phyloP scores from a whole-genome alignment of 371 early-diverging fungal species.

The Rhizopus sp. region DNA sequence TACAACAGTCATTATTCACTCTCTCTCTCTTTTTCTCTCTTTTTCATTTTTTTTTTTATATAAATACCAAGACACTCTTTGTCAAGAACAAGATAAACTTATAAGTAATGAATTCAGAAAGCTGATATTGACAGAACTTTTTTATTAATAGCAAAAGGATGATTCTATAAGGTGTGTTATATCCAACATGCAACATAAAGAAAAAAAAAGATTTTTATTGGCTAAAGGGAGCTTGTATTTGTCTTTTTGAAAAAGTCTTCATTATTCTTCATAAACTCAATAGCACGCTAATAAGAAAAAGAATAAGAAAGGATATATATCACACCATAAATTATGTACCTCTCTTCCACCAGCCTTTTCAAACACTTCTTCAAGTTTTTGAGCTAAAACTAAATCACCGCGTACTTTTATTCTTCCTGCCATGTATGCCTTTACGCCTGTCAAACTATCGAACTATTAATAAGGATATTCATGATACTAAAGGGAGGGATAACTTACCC shows the following conservation, averaged over 20 bases:
- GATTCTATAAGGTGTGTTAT: constrained; percentile 21
- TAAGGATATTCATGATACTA: neutral
- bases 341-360: constrained; percentile 45
- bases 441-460: constrained; percentile 25
- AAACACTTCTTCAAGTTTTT: constrained; percentile 44
- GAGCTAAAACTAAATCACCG: constrained; percentile 44
- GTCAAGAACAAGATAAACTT: constrained; percentile 15
- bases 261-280: constrained; percentile 3
- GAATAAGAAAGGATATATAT: neutral
- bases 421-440: constrained; percentile 47
- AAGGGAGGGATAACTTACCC: constrained; percentile 26
- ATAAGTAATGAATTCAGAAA: constrained; percentile 6
- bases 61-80: constrained; percentile 23
- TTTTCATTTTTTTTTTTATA: constrained; percentile 9
- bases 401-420: constrained; percentile 40
- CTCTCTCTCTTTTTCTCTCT: neutral
- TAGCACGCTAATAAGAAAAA: constrained; percentile 19
- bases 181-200: constrained; percentile 20
- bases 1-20: neutral
- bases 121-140: constrained; percentile 12
- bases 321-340: constrained; percentile 7
- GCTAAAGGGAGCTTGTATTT: neutral
- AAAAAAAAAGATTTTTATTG: neutral
- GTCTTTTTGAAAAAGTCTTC: neutral
- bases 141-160: constrained; percentile 11